Evolutionary conservation across 2,329 filamentous ascomycete genomes (phyloP), one percentile per base, ranked within the genome.

Genomic region (Knufia petricola): DNA sequence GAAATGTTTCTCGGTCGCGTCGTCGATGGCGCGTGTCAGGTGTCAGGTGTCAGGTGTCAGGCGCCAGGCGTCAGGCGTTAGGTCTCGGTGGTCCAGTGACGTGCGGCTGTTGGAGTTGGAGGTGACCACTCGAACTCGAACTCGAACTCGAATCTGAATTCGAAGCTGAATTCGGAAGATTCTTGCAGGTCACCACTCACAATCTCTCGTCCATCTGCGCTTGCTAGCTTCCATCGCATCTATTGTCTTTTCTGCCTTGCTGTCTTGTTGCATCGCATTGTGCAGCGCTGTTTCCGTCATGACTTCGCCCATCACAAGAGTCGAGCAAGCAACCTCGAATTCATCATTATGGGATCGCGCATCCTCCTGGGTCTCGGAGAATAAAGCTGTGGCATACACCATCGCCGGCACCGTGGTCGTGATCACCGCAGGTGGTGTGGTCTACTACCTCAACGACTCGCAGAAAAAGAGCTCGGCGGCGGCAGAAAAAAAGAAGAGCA

Each of bases 381-480:
- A 98, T 72, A 96, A 95, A 74, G 85, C 87, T 41, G 78, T 90
- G 48, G 89, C 94, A 55, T 98, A 95, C 70, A 95, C 92, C 58
- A 87, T 96, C 69, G 92, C 90, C 49, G 92, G 92, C 62, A 85
- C 95, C 52, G 90, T 90, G 47, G 78, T 95, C 41, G 87, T 95
- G 37, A 85, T 94, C 49, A 92, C 87, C 12, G 87, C 86, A 53
- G 90, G 89, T 28, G 90, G 92, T 59, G 86, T 87, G 37, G 84
- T 94, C 63, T 98, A 96, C 74, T 96, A 95, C 68, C 74, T 95
- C 58, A 71, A 73, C 48, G 69, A 84, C 60, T 69, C 72, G 31
- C 69, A 64, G 55, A 68, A 69, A 55, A 65, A 69, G 46, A 59
- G 64, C 42, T 59, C 64, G 42, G 51, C 59, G 42, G 58, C 66